A percentile compares a stretch with the other conserved stretches of the same genome.
phyloP scores from a whole-genome alignment of 169 alveolate species.

The Plasmodium knowlesi region DNA sequence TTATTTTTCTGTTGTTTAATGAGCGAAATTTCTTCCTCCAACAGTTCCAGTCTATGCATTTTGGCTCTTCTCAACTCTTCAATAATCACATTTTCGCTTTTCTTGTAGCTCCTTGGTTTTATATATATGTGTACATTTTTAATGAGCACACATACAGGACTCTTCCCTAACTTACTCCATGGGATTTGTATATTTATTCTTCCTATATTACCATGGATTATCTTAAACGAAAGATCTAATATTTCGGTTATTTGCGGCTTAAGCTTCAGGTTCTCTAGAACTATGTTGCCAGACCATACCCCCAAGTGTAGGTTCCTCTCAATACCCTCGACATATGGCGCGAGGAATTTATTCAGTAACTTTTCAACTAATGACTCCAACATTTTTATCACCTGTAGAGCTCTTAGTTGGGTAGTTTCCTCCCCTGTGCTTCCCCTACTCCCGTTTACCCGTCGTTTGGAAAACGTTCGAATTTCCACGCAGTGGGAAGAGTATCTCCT shows the following conservation, averaged over 20 bases:
- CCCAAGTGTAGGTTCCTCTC: constrained; percentile 88
- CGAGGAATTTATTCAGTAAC: constrained; percentile 87
- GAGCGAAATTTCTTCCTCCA: constrained; percentile 78
- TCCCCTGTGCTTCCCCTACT: background rate
- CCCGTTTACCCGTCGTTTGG: background rate
- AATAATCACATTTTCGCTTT: constrained; percentile 83
- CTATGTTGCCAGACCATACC: constrained; percentile 91
- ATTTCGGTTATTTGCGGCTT: constrained; percentile 87
- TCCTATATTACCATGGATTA: constrained; percentile 86
- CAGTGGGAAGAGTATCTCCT: background rate
- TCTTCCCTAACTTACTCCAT: constrained; percentile 87
- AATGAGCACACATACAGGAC: constrained; percentile 85
- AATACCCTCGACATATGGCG: constrained; percentile 90
- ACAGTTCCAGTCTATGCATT: constrained; percentile 76
- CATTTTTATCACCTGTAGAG: constrained; percentile 76
- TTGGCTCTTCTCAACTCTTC: constrained; percentile 80
- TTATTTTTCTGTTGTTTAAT: constrained; percentile 72
- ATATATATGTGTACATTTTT: constrained; percentile 84
- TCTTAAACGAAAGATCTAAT: constrained; percentile 67
- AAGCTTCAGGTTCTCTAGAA: constrained; percentile 83
- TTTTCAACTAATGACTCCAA: constrained; percentile 88
- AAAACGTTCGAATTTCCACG: background rate
- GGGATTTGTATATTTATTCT: constrained; percentile 85
- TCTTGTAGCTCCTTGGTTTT: constrained; percentile 79
- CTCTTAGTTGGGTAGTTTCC: background rate